phyloP scores from a whole-genome alignment of 140 eudicot genomes.

The Anethum foeniculum region DNA sequence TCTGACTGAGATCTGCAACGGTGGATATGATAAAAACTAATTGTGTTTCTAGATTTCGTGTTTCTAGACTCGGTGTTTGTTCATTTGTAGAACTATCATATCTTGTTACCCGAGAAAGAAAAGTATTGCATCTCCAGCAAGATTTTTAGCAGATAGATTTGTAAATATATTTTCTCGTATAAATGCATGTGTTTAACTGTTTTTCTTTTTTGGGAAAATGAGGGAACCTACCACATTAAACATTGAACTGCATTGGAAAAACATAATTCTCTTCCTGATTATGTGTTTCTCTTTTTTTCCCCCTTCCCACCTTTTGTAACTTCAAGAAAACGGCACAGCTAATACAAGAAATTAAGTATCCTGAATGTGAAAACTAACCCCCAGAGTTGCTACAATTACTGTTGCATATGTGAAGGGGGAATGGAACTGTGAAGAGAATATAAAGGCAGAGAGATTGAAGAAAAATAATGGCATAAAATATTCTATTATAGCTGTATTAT shows the following conservation, averaged over 20 bases:
- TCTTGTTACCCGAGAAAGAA: not conserved
- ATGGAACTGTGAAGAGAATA: not conserved
- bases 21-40: not conserved
- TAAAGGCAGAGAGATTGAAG: not conserved
- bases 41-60: not conserved
- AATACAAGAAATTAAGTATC: not conserved
- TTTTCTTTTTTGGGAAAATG: not conserved
- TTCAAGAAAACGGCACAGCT: not conserved
- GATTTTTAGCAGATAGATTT: not conserved
- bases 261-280: not conserved
- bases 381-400: not conserved
- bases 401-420: not conserved
- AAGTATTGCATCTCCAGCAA: not conserved
- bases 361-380: not conserved
- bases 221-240: not conserved
- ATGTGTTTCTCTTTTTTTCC: not conserved
- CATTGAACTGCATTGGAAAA: not conserved
- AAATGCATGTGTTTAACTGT: not conserved
- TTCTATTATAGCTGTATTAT: not conserved
- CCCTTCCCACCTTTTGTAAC: not conserved
- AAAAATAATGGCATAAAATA: not conserved
- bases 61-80: not conserved
- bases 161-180: not conserved
- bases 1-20: slow-evolving; percentile 16
- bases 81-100: not conserved